Evolutionary conservation across 2,329 filamentous ascomycete species (phyloP).

Genomic region (Fusarium buxicola): DNA sequence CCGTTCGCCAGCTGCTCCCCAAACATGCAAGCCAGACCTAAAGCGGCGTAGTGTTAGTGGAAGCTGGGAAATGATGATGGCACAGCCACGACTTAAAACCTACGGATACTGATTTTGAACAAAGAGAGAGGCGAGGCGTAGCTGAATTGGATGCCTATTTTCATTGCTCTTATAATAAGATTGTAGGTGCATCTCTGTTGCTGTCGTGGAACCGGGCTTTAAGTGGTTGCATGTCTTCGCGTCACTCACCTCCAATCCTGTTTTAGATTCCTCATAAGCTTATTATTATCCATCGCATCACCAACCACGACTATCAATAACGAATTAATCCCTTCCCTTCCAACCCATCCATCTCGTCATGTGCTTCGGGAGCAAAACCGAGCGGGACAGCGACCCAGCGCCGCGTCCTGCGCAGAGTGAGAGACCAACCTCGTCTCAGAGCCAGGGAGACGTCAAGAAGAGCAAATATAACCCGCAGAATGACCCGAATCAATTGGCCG

Average conservation of each 20-base stretch:
- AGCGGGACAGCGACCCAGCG: slow-evolving; percentile 53
- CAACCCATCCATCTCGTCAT: slow-evolving; percentile 46
- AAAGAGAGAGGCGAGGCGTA: slow-evolving; percentile 9
- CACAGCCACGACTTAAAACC: slow-evolving; percentile 32
- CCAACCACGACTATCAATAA: neutral
- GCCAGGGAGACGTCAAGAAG: slow-evolving; percentile 46
- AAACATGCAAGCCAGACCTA: slow-evolving; percentile 7
- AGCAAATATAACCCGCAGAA: slow-evolving; percentile 44
- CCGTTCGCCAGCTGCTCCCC: neutral
- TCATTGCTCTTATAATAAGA: neutral
- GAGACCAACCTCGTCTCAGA: slow-evolving; percentile 43
- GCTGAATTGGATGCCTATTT: neutral
- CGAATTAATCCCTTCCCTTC: slow-evolving; percentile 7
- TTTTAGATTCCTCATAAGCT: slow-evolving; percentile 23
- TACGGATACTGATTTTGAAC: slow-evolving; percentile 8
- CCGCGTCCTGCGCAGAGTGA: slow-evolving; percentile 55
- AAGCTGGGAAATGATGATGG: slow-evolving; percentile 14
- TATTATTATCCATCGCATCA: neutral
- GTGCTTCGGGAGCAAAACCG: slow-evolving; percentile 63
- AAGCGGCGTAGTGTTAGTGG: slow-evolving; percentile 32
- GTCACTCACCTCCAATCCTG: slow-evolving; percentile 17
- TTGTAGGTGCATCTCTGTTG: slow-evolving; percentile 7
- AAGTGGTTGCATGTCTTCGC: slow-evolving; percentile 31
- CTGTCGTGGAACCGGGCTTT: slow-evolving; percentile 12
- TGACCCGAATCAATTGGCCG: slow-evolving; percentile 32